Conservation (phyloP, 2,329 filamentous ascomycete species). For the Neodidymelliopsis sp. region DNA sequence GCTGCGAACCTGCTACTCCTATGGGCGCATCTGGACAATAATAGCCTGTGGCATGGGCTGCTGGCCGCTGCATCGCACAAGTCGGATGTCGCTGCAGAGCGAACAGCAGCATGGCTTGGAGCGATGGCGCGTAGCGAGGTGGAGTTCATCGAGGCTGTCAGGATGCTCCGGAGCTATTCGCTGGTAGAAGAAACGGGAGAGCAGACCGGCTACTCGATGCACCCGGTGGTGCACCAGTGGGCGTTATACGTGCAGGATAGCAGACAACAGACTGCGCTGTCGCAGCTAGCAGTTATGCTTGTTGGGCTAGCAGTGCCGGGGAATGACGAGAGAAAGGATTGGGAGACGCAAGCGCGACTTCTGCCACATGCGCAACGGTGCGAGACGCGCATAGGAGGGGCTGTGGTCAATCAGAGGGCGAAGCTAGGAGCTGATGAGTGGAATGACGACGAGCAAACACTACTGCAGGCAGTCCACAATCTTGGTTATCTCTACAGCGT, state of each 20-base stretch:
- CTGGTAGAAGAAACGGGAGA: conserved; percentile 16
- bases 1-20: conserved; percentile 34
- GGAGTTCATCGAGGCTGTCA: conserved; percentile 22
- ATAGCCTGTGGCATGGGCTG: conserved; percentile 27
- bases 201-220: conserved; percentile 13
- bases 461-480: not conserved
- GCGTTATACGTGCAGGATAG: conserved; percentile 3
- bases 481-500: not conserved
- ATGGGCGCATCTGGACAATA: conserved; percentile 19
- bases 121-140: conserved; percentile 24
- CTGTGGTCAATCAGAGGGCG: not conserved
- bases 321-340: not conserved
- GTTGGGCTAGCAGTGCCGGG: conserved; percentile 12
- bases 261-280: not conserved
- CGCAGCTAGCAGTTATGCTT: conserved; percentile 12
- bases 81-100: not conserved
- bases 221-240: conserved; percentile 20
- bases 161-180: conserved; percentile 19
- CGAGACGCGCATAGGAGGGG: not conserved
- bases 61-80: conserved; percentile 16
- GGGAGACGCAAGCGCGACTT: conserved; percentile 11
- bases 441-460: not conserved
- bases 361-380: conserved; percentile 19
- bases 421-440: not conserved
- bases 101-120: conserved; percentile 21